Evolutionary conservation across 2,329 filamentous ascomycete species (phyloP).

Genomic region (Colletotrichum somersetense): DNA sequence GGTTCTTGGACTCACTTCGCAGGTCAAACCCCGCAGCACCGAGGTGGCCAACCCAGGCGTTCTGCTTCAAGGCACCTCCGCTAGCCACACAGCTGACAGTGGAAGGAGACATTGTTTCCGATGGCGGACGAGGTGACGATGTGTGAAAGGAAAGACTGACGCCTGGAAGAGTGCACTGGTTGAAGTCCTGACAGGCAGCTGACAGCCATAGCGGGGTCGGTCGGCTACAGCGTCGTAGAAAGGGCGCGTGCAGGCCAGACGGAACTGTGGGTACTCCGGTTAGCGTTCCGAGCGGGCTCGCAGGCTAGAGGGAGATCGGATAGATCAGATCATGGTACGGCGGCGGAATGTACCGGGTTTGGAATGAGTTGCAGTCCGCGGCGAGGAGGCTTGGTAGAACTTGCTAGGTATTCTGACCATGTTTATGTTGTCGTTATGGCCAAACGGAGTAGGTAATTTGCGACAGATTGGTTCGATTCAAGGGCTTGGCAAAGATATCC

Average conservation of each 20-base stretch:
- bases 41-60: constrained; percentile 54
- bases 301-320: not conserved
- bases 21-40: constrained; percentile 56
- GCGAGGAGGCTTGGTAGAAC: constrained; percentile 1
- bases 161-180: not conserved
- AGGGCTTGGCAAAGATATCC: not conserved
- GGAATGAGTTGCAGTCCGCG: not conserved
- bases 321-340: not conserved
- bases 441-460: not conserved
- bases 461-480: not conserved
- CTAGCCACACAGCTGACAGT: constrained; percentile 1
- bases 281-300: constrained; percentile 26
- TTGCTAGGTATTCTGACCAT: constrained; percentile 3
- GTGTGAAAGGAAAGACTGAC: not conserved
- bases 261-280: constrained; percentile 22
- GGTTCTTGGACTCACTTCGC: constrained; percentile 50
- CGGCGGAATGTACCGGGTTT: too few relatives aligned
- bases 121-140: not conserved
- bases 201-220: constrained; percentile 29
- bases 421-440: not conserved
- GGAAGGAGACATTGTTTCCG: constrained; percentile 23
- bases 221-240: constrained; percentile 15
- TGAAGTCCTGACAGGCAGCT: constrained; percentile 4
- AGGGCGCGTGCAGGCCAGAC: constrained; percentile 14
- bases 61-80: constrained; percentile 10